phyloP scores from a whole-genome alignment of 805 yeast genomes.

The Pichia sporocuriosa region DNA sequence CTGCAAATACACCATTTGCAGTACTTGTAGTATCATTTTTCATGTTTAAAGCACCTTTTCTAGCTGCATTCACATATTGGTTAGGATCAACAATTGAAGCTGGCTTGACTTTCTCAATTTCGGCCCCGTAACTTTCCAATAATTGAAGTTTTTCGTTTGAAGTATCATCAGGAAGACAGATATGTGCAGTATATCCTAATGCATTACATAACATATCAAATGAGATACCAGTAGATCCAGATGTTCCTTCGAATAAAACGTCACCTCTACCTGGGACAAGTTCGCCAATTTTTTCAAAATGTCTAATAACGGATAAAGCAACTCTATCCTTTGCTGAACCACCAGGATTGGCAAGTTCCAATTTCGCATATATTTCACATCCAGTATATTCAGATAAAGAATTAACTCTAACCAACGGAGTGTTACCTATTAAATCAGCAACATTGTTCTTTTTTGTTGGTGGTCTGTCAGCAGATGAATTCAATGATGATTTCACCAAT shows the following conservation, averaged over 20 bases:
- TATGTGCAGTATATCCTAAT: slow-evolving; percentile 82
- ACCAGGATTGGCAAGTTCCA: slow-evolving; percentile 84
- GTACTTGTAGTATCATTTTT: slow-evolving; percentile 33
- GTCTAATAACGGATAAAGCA: slow-evolving; percentile 73
- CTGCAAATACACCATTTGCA: slow-evolving; percentile 74
- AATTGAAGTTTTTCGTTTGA: slow-evolving; percentile 74
- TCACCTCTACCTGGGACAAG: slow-evolving; percentile 59
- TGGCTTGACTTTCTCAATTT: slow-evolving; percentile 79
- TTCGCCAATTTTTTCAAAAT: slow-evolving; percentile 54
- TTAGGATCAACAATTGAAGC: slow-evolving; percentile 91
- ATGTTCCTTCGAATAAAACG: slow-evolving; percentile 86
- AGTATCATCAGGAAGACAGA: slow-evolving; percentile 93
- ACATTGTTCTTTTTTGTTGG: slow-evolving; percentile 18
- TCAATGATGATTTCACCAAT: not conserved
- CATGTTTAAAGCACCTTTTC: slow-evolving; percentile 51
- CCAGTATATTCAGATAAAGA: slow-evolving; percentile 71
- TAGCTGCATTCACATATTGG: slow-evolving; percentile 88
- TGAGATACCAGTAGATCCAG: slow-evolving; percentile 95
- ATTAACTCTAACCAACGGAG: slow-evolving; percentile 71
- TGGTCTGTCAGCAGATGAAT: not conserved
- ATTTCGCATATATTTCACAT: slow-evolving; percentile 76
- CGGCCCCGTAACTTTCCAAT: slow-evolving; percentile 71
- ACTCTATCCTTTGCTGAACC: slow-evolving; percentile 96
- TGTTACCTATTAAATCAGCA: slow-evolving; percentile 74
- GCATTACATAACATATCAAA: slow-evolving; percentile 87